Evolutionary conservation across 78 protist genomes (phyloP).

Genomic region (Dictyostelium citrinum): DNA sequence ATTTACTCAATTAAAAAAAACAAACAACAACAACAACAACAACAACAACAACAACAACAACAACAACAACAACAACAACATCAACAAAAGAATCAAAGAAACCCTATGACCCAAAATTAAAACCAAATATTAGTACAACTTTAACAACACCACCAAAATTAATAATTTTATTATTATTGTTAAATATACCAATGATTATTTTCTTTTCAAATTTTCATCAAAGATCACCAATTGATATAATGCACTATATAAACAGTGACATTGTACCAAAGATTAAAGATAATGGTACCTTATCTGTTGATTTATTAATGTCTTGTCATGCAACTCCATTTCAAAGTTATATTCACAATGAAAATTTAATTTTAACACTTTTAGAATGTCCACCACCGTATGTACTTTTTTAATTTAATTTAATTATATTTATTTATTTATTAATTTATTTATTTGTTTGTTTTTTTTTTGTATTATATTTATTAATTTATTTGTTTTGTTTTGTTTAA

Average conservation of each 20-base stretch:
- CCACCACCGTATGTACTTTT: constrained; percentile 70
- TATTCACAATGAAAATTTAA: constrained; percentile 66
- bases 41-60: not conserved
- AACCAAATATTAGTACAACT: not conserved
- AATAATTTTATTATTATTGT: not conserved
- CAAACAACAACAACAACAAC: not conserved
- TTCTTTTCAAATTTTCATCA: constrained; percentile 72
- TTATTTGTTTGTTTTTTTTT: not conserved
- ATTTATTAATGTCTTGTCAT: constrained; percentile 87
- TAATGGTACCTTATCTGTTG: constrained; percentile 7
- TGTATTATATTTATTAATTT: too few species aligned
- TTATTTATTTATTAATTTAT: not conserved
- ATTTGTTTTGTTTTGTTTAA: not conserved
- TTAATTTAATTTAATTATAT: not conserved
- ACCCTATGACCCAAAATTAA: not conserved
- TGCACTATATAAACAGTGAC: constrained; percentile 28
- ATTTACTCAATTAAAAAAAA: not conserved
- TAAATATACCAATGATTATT: constrained; percentile 60
- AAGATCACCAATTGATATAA: constrained; percentile 67
- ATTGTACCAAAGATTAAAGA: constrained; percentile 1
- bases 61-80: not conserved
- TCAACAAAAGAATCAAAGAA: not conserved
- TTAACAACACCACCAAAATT: constrained; percentile 5
- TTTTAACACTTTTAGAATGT: constrained; percentile 56
- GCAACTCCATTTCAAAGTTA: constrained; percentile 84